Evolutionary conservation across 2,329 filamentous ascomycete species (phyloP).

Genomic region (Cryphonectria japonica): DNA sequence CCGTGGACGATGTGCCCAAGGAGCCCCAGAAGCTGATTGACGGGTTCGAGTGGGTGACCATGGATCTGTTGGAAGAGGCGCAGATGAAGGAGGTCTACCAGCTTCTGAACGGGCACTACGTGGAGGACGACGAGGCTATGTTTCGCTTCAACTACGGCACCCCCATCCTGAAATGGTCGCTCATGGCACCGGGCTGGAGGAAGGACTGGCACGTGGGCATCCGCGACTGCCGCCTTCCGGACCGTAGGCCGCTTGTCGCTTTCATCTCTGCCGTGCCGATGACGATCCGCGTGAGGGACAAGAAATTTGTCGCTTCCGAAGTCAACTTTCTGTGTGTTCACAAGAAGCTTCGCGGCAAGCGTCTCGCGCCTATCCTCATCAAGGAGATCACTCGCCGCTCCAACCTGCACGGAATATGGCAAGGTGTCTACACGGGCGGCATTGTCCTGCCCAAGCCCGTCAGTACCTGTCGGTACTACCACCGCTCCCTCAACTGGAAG

Average conservation of each 20-base stretch:
- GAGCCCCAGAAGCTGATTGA: conserved; percentile 75
- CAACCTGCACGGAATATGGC: conserved; percentile 84
- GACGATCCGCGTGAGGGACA: conserved; percentile 76
- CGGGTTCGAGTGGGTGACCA: conserved; percentile 92
- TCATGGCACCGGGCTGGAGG: conserved; percentile 93
- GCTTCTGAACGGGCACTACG: conserved; percentile 89
- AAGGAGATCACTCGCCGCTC: conserved; percentile 95
- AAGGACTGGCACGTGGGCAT: conserved; percentile 96
- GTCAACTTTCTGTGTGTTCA: conserved; percentile 99
- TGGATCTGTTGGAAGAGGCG: conserved; percentile 78
- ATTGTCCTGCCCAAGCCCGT: conserved; percentile 89
- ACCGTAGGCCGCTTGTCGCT: conserved; percentile 79
- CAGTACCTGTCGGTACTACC: conserved; percentile 93
- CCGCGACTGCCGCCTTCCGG: conserved; percentile 69
- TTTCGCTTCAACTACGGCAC: conserved; percentile 97
- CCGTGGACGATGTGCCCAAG: conserved; percentile 77
- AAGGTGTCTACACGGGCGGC: conserved; percentile 94
- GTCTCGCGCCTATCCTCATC: conserved; percentile 90
- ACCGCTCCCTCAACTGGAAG: conserved; percentile 91
- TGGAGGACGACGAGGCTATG: conserved; percentile 95
- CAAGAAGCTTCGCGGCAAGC: conserved; percentile 94
- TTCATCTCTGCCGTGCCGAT: conserved; percentile 96
- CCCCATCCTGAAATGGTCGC: conserved; percentile 88
- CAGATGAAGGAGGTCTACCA: conserved; percentile 91
- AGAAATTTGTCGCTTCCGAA: conserved; percentile 77